phyloP scores from a whole-genome alignment of 2,329 filamentous ascomycete species.

The Cytospora mali region DNA sequence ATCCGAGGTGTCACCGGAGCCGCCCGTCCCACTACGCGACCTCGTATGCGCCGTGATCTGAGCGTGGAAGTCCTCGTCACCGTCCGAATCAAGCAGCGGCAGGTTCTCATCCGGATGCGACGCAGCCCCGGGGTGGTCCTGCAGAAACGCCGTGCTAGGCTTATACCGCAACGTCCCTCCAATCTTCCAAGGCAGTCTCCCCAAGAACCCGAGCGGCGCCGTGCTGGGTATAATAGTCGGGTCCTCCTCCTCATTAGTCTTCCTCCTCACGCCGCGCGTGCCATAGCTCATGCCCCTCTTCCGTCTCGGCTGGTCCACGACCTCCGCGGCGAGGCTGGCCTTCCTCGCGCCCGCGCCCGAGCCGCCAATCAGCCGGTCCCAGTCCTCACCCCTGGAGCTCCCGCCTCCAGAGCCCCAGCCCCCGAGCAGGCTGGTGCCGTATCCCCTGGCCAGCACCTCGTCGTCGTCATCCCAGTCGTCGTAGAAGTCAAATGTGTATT shows the following conservation, averaged over 20 bases:
- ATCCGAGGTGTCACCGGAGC: conserved; percentile 79
- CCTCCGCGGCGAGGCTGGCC: conserved; percentile 40
- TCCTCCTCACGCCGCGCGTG: conserved; percentile 59
- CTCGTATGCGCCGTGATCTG: conserved; percentile 41
- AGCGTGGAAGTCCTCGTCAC: conserved; percentile 49
- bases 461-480: conserved; percentile 81
- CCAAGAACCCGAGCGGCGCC: conserved; percentile 81
- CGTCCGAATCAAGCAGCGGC: conserved; percentile 64
- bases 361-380: conserved; percentile 79
- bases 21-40: conserved; percentile 76
- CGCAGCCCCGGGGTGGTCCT: conserved; percentile 73
- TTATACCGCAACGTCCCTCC: conserved; percentile 84
- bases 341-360: conserved; percentile 46
- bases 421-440: conserved; percentile 63
- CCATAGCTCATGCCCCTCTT: conserved; percentile 91
- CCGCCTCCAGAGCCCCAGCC: conserved; percentile 37
- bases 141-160: conserved; percentile 86
- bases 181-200: conserved; percentile 80
- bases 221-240: conserved; percentile 90
- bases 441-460: conserved; percentile 33
- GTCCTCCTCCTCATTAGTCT: conserved; percentile 62
- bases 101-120: conserved; percentile 59
- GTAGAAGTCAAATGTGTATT: conserved; percentile 94
- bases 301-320: conserved; percentile 66
- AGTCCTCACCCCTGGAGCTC: conserved; percentile 62